These are phyloP conservation scores for Caryopteris hybrid DNA, from an alignment of 305 asterid genomes.

Conservation along the genomic window DNA sequence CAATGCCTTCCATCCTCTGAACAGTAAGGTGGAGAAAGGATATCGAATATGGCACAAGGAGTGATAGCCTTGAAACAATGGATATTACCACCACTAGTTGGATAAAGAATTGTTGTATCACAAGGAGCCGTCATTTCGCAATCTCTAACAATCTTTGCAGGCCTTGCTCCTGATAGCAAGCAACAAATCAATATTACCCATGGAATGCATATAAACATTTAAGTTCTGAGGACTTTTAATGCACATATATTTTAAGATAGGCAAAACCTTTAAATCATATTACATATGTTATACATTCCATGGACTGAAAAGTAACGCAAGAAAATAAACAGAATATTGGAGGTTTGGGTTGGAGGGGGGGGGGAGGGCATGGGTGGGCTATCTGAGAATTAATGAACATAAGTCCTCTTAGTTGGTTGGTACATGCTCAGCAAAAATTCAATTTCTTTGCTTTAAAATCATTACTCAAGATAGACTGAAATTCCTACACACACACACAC, in stretches of 20 bases:
- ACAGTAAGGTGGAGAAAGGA: slow-evolving; percentile 94
- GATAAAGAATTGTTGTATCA: slow-evolving; percentile 81
- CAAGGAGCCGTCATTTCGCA: slow-evolving; percentile 84
- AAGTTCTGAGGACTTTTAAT: neutral
- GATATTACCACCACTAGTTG: slow-evolving; percentile 86
- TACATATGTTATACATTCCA: neutral
- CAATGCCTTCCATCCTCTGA: slow-evolving; percentile 88
- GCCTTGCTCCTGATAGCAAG: slow-evolving; percentile 58
- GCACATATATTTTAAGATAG: neutral
- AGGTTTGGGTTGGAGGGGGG: neutral
- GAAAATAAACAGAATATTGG: neutral
- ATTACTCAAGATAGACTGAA: slow-evolving; percentile 8
- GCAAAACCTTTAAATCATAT: neutral
- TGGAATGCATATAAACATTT: neutral
- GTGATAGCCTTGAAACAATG: slow-evolving; percentile 92
- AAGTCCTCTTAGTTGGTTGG: neutral
- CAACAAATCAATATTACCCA: neutral
- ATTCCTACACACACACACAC: neutral
- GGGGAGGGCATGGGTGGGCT: neutral
- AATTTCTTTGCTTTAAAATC: neutral
- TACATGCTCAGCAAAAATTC: neutral
- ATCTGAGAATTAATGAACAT: neutral
- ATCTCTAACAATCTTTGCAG: slow-evolving; percentile 67
- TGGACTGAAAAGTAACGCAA: neutral
- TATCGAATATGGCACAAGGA: slow-evolving; percentile 95